Conservation (phyloP, 2,329 filamentous ascomycete species). For the Trichophyton simii region DNA sequence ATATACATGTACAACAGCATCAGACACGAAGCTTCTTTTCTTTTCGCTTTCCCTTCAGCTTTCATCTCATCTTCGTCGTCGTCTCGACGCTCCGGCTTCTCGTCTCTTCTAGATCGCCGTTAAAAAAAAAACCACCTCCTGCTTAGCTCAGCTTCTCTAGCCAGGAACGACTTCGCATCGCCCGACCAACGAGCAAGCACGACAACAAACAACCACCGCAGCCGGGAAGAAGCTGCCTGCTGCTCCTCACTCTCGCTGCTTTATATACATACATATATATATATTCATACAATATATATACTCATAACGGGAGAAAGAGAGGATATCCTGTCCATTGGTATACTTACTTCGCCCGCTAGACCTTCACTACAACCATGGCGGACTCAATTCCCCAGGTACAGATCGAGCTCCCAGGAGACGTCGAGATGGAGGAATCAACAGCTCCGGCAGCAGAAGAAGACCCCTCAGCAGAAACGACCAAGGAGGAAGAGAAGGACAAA, state of each 20-base stretch:
- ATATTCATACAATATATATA: not conserved
- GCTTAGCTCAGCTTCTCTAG: not conserved
- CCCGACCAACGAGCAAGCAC: not conserved
- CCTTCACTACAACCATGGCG: not conserved
- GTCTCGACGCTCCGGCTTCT: not conserved
- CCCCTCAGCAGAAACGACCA: not conserved
- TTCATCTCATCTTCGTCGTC: not conserved
- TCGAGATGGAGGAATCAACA: conserved; percentile 17
- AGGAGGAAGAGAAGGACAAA: conserved; percentile 3
- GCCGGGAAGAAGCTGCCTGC: no score
- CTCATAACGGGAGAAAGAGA: not conserved
- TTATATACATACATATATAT: not conserved
- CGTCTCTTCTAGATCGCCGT: not conserved
- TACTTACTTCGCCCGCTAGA: no score
- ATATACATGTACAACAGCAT: conserved; percentile 1
- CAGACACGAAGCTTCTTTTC: not conserved
- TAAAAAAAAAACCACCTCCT: not conserved
- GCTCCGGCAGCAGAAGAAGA: conserved; percentile 1
- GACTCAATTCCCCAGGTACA: conserved; percentile 10
- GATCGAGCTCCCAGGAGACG: conserved; percentile 14
- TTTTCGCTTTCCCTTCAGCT: not conserved
- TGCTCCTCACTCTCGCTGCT: not conserved
- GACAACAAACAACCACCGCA: not conserved
- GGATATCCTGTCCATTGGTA: no score
- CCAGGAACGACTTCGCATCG: not conserved